Evolutionary conservation across 768 basidiomycete genomes (phyloP), one percentile per base, ranked within the genome.

Genomic region (Favolaschia claudopus): DNA sequence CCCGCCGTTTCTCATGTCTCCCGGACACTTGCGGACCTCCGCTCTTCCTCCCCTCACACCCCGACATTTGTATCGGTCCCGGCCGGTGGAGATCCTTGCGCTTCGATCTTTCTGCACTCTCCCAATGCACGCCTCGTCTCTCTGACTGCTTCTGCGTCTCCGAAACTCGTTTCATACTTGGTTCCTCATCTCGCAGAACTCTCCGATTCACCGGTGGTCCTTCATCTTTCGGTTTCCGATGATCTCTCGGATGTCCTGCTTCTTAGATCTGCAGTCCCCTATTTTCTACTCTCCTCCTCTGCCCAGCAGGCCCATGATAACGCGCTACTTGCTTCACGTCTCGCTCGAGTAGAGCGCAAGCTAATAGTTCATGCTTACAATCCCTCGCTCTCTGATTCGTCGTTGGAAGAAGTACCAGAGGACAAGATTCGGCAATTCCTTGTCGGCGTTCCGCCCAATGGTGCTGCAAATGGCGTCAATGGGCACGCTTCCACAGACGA

Each of bases 341-440:
- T 98, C 46, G 93, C 96, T 0, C 82, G 82, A 33, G 72, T 81
- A 7, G 86, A 91, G 66, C 79, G 79, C 53, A 89, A 85, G 65
- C 88, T 89, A 6, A 92, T 96, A n/a, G 79, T 97, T 24, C 96
- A 98, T 70, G 87, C 84, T 14, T 97, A 95, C 74, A 87, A 90
- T 66, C 69, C 78, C 8, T 74, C 69, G 2, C 71, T 71, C 2
- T 70, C 76, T 20, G 72, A 74, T 15, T 77, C 81, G 25, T 62
- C 70, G 7, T 69, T 84, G 12, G 74, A 79, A 19, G 83, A 89
- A 63, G 75, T 91, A 14, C 65, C 82, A 9, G 87, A 87, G 60
- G 86, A 86, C 25, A 75, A 83, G 34, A 77, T 92, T 8, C 78
- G 79, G 27, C 77, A 83, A 0, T 91, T 92, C 76, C 74, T 94